Base-by-base conservation (phyloP, 2,329 filamentous ascomycete genomes). In the Daldinia sp. region DNA sequence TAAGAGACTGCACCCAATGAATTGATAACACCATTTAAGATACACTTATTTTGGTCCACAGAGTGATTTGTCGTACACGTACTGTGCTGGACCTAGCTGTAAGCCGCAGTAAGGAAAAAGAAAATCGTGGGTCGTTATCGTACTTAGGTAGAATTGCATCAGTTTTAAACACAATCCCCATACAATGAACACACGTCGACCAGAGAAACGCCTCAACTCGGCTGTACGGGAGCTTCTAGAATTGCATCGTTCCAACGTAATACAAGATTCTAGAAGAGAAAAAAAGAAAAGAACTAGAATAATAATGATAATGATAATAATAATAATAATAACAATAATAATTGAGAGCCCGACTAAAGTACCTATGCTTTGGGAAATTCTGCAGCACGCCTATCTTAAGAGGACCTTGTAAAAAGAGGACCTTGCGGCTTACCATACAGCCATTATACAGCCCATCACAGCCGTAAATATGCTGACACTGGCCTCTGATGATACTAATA, bases 21-120 rank as follows among this genome's bases (percentile, higher is more conserved):
- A 55, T 52, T 64, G 57, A 58, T 64, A 61, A 57, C 59, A 66
- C 52, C 61, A 63, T 63, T 32, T 23, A 34, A 54, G 8, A 54
- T 19, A 51, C 45, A 48, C 17, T 19, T 48, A 45, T 45, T 45
- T 13, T 45, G 39, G 39, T 23, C 39, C 39, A 45, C 39, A 45
- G 39, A 45, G 39, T 25, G 39, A 45, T 25, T 45, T 45, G 21
- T 45, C 21, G 45, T 51, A 52, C 37, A 58, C 55, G 27, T 41
- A 66, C 50, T 63, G 49, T 61, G 32, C 23, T 52, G 39, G 39
- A 9, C 11, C 39, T 45, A 45, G 39, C n/a, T 52, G 35, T 58
- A 53, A 58, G 52, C 52, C 34, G 57, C 41, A 53, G 21, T 25
- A 10, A 53, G 37, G 15, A 49, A 43, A 39, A 37, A 35, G 15